Evolutionary conservation across 306 rosid genomes (phyloP).

Genomic region (Mimosa pudica): DNA sequence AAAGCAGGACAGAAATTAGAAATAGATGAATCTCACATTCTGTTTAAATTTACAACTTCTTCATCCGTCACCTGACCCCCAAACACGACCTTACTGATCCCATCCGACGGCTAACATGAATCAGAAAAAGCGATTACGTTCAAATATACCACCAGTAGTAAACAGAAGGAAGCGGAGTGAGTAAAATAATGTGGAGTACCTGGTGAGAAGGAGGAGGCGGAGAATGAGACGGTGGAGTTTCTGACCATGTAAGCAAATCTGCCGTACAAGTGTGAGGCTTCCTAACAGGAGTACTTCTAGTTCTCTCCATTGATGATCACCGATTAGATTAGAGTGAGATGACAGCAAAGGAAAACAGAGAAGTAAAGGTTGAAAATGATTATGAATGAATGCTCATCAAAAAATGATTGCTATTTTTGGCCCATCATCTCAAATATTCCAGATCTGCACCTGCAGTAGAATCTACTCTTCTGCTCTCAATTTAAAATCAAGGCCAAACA

Average conservation of each 20-base stretch:
- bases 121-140: background rate
- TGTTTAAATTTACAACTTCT: conserved; percentile 85
- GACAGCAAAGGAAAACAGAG: background rate
- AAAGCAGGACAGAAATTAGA: conserved; percentile 6
- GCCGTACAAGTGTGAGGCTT: conserved; percentile 71
- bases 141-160: background rate
- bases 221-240: conserved; percentile 53
- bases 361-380: background rate
- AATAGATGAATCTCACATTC: conserved; percentile 82
- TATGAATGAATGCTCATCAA: conserved; percentile 25
- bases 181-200: conserved; percentile 37
- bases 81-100: conserved; percentile 95
- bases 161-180: background rate
- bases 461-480: conserved; percentile 43
- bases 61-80: conserved; percentile 99
- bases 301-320: conserved; percentile 52
- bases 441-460: conserved; percentile 49
- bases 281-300: conserved; percentile 65
- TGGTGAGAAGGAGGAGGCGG: conserved; percentile 59
- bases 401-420: too few relatives aligned
- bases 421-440: too few relatives aligned
- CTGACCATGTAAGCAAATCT: conserved; percentile 81
- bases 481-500: conserved; percentile 43
- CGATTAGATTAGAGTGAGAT: background rate
- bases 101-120: conserved; percentile 87